phyloP scores from a whole-genome alignment of 768 basidiomycete genomes.

The Lactarius pseudohatsudake region DNA sequence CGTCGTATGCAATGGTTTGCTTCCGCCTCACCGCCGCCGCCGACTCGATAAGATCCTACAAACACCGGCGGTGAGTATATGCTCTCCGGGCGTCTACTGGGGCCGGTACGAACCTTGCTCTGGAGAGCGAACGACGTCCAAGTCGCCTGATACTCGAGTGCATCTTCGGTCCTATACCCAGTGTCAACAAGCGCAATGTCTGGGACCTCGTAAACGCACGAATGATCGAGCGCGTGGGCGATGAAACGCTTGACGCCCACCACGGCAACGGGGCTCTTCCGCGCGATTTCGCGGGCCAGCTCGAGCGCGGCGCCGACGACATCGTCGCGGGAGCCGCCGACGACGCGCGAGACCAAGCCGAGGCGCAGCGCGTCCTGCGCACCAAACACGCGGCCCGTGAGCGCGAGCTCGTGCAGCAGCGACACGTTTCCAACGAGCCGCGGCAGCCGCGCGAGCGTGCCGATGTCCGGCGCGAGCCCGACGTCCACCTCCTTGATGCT shows the following conservation, averaged over 20 bases:
- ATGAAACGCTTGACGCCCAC: conserved; percentile 75
- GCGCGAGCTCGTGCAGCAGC: conserved; percentile 69
- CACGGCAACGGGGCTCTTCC: conserved; percentile 80
- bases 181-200: neutral
- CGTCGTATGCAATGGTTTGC: conserved; percentile 3
- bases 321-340: conserved; percentile 61
- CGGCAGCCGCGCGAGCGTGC: conserved; percentile 78
- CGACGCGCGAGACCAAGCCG: conserved; percentile 67
- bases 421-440: conserved; percentile 76
- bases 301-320: conserved; percentile 68
- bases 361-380: conserved; percentile 64
- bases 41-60: conserved; percentile 8
- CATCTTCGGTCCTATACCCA: conserved; percentile 41
- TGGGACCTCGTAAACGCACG: conserved; percentile 42
- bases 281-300: conserved; percentile 62
- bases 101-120: conserved; percentile 40
- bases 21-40: conserved; percentile 6
- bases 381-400: conserved; percentile 70
- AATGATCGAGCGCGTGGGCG: conserved; percentile 76
- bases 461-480: conserved; percentile 85
- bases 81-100: too few species aligned
- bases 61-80: neutral
- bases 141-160: conserved; percentile 53
- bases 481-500: conserved; percentile 86
- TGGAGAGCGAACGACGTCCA: conserved; percentile 52